Evolutionary conservation across 805 yeast species (phyloP), one percentile per base, ranked within the genome.

Genomic region (Suhomyces faveliae): DNA sequence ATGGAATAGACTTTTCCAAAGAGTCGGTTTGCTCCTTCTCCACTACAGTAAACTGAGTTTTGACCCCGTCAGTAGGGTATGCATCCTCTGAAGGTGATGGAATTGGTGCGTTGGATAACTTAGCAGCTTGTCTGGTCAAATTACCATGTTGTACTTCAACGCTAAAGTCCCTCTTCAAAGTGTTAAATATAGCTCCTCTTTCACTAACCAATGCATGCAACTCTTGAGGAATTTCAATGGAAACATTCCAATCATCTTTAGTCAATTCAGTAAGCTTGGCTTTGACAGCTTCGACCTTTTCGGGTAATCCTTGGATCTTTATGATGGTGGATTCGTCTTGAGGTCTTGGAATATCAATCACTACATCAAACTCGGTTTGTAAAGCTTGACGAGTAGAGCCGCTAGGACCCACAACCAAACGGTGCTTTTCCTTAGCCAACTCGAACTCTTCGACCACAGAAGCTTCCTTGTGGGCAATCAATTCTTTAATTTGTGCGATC

Each of bases 381-480:
- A 89, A 66, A 9, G 79, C 73, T 56, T 85, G 85, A 68, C 92
- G 88, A 49, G 79, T 77, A 10, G 81, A 60, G 39, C 98, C 97
- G 49, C 83, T 82, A 33, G 89, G 83, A 35, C 98, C 98, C 64
- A 92, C 81, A 44, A 92, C 61, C 8, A 81, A 75, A 57, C 89
- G 80, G 58, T 88, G 92, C 61, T 84, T 85, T 50, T 82, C 85
- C 62, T 82, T 81, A 35, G 94, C 81, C 57, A 92, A 74, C 12
- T 74, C 81, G 48, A 77, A 57, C 33, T 72, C 76, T 53, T 75
- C 84, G 35, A 73, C 68, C 43, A 77, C 70, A 42, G 83, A 68
- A 45, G 80, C 81, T 63, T 89, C 89, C 53, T 80, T 80, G 29
- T 79, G 83, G 15, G 71, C 74, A 42, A 90, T 85, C 43, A 91